A percentile compares a stretch with the other conserved stretches of the same genome.
These are phyloP conservation scores for Suhomyces guaymorum DNA, from an alignment of 1,139 yeast species.

Conservation along the genomic window DNA sequence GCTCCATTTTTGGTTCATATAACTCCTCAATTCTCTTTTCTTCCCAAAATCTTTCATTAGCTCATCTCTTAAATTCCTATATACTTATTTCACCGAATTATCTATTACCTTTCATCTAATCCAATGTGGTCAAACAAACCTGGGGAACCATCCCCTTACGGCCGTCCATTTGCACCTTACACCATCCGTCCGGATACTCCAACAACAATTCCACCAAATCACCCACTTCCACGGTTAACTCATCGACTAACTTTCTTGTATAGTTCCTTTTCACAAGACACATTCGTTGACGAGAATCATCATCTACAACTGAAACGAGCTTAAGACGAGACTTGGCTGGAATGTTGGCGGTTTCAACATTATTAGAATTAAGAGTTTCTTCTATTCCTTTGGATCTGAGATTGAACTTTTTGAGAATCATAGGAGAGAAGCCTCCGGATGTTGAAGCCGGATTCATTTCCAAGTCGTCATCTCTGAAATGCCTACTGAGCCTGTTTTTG, in stretches of 20 bases:
- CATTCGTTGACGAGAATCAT: not conserved
- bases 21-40: no score
- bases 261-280: constrained; percentile 30
- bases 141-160: constrained; percentile 38
- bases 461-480: constrained; percentile 11
- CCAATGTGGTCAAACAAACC: constrained; percentile 25
- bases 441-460: constrained; percentile 1
- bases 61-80: no score
- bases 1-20: no score
- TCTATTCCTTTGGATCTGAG: no score
- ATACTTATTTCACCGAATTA: no score
- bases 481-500: constrained; percentile 21
- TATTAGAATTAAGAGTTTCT: no score
- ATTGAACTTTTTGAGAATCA: constrained; percentile 38
- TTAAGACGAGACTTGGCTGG: constrained; percentile 7
- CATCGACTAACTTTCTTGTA: constrained; percentile 34
- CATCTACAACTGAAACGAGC: constrained; percentile 5
- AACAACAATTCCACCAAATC: constrained; percentile 31
- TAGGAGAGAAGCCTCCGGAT: constrained; percentile 26
- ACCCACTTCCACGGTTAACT: constrained; percentile 33
- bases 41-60: no score
- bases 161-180: constrained; percentile 25
- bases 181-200: constrained; percentile 46
- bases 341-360: no score
- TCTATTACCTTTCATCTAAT: no score